Percentiles rank a stretch among this genome's conserved stretches.
Conservation (phyloP, 1,284 basidiomycete species). For the Naganishia sp. region DNA sequence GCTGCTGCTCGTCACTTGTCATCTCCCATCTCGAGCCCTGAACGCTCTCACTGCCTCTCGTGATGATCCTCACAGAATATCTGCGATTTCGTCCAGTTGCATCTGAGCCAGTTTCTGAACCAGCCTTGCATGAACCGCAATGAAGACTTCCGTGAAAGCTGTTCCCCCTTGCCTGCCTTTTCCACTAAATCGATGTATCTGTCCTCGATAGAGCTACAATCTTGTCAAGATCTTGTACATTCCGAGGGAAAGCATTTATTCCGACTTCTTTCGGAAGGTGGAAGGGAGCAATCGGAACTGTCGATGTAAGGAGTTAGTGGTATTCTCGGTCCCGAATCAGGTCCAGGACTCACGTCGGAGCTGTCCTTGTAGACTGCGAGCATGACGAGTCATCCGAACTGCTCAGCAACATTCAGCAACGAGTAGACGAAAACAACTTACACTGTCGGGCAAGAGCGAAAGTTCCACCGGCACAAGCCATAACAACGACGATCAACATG, state of each 20-base stretch:
- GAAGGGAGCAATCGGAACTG: constrained; percentile 33
- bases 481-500: constrained; percentile 50
- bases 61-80: too few species aligned
- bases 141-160: background rate
- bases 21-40: too few species aligned
- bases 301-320: too few species aligned
- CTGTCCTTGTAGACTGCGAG: constrained; percentile 31
- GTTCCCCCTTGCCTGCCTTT: background rate
- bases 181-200: constrained; percentile 4
- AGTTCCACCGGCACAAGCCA: constrained; percentile 47
- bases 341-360: constrained; percentile 23
- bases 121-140: background rate
- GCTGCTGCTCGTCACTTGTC: too few species aligned
- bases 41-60: too few species aligned
- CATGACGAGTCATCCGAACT: background rate
- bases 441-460: constrained; percentile 35
- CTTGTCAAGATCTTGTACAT: too few species aligned
- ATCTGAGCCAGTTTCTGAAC: too few species aligned
- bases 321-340: too few species aligned
- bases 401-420: background rate
- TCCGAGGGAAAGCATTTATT: background rate
- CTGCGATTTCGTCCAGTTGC: too few species aligned
- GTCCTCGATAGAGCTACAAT: constrained; percentile 3
- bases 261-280: constrained; percentile 29
- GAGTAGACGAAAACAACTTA: background rate